phyloP scores from a whole-genome alignment of 176 grass and related monocot species.

The Phragmites australis region DNA sequence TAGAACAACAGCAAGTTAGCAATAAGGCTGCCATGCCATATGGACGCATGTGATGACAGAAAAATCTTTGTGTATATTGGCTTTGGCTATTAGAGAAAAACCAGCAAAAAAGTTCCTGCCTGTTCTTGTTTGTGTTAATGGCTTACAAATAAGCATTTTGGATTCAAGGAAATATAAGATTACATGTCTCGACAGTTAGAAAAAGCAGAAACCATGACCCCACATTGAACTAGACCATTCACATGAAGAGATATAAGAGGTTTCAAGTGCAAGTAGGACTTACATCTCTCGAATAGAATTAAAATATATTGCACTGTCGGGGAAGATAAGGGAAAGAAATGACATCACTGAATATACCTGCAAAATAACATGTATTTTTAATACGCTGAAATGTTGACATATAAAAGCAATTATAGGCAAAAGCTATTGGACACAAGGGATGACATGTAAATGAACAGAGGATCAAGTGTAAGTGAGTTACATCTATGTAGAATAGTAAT shows the following conservation, averaged over 20 bases:
- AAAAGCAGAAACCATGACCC: conserved; percentile 18
- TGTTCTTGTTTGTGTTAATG: neutral
- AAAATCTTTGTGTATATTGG: neutral
- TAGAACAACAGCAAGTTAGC: neutral
- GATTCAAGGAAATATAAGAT: conserved; percentile 16
- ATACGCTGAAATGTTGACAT: neutral
- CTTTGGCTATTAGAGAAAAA: neutral
- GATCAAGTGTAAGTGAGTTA: neutral
- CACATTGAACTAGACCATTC: neutral
- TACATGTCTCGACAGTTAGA: neutral
- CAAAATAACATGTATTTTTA: neutral
- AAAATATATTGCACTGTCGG: conserved; percentile 76
- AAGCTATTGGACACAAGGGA: neutral
- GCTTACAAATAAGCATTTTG: neutral
- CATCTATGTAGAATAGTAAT: neutral
- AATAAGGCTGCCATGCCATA: neutral
- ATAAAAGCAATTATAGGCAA: neutral
- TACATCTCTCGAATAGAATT: conserved; percentile 95
- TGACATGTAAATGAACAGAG: neutral
- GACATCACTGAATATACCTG: conserved; percentile 99
- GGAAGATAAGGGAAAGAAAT: conserved; percentile 79
- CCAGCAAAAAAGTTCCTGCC: neutral
- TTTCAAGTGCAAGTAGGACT: conserved; percentile 37
- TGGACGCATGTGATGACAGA: neutral
- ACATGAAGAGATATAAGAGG: neutral